phyloP scores from a whole-genome alignment of 805 yeast genomes.

The Metschnikowia continentalis region DNA sequence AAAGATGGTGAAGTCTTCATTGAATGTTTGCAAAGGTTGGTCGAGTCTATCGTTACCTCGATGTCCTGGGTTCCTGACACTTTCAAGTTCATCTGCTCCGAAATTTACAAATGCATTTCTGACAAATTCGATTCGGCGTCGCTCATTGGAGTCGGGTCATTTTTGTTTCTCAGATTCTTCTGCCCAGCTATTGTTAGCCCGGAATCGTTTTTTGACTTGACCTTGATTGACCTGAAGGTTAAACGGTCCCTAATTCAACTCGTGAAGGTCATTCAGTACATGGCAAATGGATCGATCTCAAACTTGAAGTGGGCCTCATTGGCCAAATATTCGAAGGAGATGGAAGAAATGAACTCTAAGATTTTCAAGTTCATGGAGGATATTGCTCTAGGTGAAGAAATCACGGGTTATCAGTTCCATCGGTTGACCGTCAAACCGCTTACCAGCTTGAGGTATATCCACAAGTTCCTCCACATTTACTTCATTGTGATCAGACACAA shows the following conservation, averaged over 20 bases:
- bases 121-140: conserved; percentile 60
- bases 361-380: conserved; percentile 26
- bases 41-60: conserved; percentile 57
- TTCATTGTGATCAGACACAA: conserved; percentile 27
- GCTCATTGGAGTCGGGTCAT: conserved; percentile 75
- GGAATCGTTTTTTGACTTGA: conserved; percentile 47
- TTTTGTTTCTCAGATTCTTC: conserved; percentile 71
- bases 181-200: conserved; percentile 93
- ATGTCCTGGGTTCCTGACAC: conserved; percentile 62
- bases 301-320: conserved; percentile 63
- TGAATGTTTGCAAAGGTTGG: conserved; percentile 50
- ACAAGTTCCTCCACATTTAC: conserved; percentile 37
- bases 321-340: conserved; percentile 36
- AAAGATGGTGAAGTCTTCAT: conserved; percentile 46
- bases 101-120: conserved; percentile 54
- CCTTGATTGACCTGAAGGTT: conserved; percentile 27
- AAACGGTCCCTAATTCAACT: conserved; percentile 71
- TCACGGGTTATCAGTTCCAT: conserved; percentile 25
- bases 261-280: conserved; percentile 79
- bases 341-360: conserved; percentile 25
- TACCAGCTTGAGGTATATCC: conserved; percentile 37
- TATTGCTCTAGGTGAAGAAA: conserved; percentile 18
- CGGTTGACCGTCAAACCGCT: conserved; percentile 25
- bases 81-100: conserved; percentile 64
- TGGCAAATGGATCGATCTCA: conserved; percentile 76